These are phyloP conservation scores for Cystobasidium tubakii DNA, from an alignment of 768 basidiomycete genomes.

Conservation along the genomic window DNA sequence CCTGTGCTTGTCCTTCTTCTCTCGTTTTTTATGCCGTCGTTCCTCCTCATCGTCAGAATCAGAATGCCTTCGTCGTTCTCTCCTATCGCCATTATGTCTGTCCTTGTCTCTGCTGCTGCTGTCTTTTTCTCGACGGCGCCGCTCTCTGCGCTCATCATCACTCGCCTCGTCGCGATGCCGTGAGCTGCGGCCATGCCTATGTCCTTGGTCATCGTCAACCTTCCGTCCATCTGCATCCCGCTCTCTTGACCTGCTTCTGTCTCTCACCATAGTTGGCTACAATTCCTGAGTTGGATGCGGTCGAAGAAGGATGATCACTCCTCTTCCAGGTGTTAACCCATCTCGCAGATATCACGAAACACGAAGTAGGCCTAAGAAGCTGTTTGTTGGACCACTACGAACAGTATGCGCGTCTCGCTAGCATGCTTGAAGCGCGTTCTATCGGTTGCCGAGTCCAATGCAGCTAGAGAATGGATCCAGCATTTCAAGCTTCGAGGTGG, in stretches of 20 bases:
- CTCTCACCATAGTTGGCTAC: constrained; percentile 8
- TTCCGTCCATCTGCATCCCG: constrained; percentile 34
- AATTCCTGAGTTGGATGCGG: neutral
- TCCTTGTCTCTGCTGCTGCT: constrained; percentile 41
- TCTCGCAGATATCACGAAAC: no score
- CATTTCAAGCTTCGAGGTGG: constrained; percentile 11
- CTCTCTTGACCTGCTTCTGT: constrained; percentile 17
- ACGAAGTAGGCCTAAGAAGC: neutral
- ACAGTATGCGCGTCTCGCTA: neutral
- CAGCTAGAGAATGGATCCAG: neutral
- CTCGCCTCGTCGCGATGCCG: constrained; percentile 34
- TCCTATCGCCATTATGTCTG: constrained; percentile 38
- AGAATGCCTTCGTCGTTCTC: neutral
- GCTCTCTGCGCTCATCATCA: constrained; percentile 36
- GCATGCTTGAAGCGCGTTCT: neutral
- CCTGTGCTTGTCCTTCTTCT: constrained; percentile 55
- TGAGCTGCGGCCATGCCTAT: neutral
- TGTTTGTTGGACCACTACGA: neutral
- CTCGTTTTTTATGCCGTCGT: constrained; percentile 3
- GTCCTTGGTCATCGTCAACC: constrained; percentile 12
- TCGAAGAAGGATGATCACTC: neutral
- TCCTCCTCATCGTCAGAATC: constrained; percentile 33
- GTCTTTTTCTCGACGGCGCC: constrained; percentile 34
- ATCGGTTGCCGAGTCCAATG: constrained; percentile 15
- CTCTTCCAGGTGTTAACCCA: neutral